Evolutionary conservation across 2,329 filamentous ascomycete genomes (phyloP).

Genomic region (Pyrenophora graminea): DNA sequence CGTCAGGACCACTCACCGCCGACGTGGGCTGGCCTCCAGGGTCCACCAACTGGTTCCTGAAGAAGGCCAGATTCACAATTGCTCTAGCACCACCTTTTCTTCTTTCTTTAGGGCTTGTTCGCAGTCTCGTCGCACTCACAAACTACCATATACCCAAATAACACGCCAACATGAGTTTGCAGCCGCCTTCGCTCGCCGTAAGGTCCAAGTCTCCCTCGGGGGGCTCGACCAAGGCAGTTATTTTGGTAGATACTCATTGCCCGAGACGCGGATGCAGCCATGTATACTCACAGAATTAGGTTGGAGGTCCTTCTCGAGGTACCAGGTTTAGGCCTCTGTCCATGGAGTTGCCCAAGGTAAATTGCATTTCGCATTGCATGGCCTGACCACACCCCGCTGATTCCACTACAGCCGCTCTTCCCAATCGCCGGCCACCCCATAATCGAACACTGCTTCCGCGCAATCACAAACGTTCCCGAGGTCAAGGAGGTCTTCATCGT

Average conservation of each 20-base stretch:
- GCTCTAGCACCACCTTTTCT: slow-evolving; percentile 17
- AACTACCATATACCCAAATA: not conserved
- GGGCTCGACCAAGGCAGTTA: slow-evolving; percentile 83
- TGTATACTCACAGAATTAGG: slow-evolving; percentile 59
- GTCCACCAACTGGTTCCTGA: slow-evolving; percentile 31
- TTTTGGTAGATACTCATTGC: slow-evolving; percentile 68
- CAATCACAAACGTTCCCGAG: slow-evolving; percentile 85
- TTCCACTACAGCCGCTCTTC: slow-evolving; percentile 76
- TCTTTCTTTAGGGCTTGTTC: slow-evolving; percentile 2
- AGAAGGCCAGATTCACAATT: slow-evolving; percentile 33
- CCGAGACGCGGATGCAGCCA: slow-evolving; percentile 6
- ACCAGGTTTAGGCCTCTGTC: slow-evolving; percentile 94
- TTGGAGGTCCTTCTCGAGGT: slow-evolving; percentile 92
- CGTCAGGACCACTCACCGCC: slow-evolving; percentile 32
- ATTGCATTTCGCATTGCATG: slow-evolving; percentile 24
- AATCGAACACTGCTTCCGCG: slow-evolving; percentile 95
- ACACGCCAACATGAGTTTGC: slow-evolving; percentile 40
- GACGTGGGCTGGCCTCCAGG: slow-evolving; percentile 28
- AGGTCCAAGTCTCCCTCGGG: slow-evolving; percentile 41
- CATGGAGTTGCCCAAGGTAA: slow-evolving; percentile 91
- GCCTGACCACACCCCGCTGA: slow-evolving; percentile 23
- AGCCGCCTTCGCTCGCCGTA: slow-evolving; percentile 43
- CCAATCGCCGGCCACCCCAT: slow-evolving; percentile 98
- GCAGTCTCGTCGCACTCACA: not conserved
- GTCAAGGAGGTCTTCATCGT: slow-evolving; percentile 97